Evolutionary conservation across 1,139 yeast genomes (phyloP).

Genomic region (Scheffersomyces quercinus): DNA sequence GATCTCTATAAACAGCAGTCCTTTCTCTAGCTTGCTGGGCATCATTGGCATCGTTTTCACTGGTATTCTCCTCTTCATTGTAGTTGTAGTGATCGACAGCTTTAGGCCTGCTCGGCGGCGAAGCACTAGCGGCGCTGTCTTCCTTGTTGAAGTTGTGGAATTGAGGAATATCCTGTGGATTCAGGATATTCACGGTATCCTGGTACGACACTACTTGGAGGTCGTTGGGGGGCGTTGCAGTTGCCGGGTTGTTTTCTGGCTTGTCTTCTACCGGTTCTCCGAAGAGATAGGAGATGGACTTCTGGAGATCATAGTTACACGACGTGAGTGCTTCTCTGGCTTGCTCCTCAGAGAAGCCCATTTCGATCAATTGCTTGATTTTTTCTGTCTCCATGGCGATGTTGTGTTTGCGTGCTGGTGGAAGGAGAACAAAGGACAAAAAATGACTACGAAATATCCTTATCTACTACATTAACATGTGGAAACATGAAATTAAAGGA

Average conservation of each 20-base stretch:
- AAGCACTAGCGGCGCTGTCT: too few species aligned
- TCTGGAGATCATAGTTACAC: constrained; percentile 49
- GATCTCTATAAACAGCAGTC: too few species aligned
- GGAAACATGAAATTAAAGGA: too few species aligned
- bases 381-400: constrained; percentile 8
- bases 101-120: too few species aligned
- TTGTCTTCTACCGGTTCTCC: constrained; percentile 32
- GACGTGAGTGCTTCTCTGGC: constrained; percentile 42
- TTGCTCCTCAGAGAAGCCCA: constrained; percentile 59
- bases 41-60: too few species aligned
- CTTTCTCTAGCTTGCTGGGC: too few species aligned
- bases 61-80: too few species aligned
- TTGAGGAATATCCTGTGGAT: constrained; percentile 10
- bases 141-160: constrained; percentile 1
- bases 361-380: constrained; percentile 45
- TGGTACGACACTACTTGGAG: background rate
- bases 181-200: constrained; percentile 11
- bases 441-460: too few species aligned
- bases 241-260: background rate
- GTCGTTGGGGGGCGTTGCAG: background rate
- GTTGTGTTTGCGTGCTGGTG: too few species aligned
- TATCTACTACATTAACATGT: too few species aligned
- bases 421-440: too few species aligned
- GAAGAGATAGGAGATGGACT: constrained; percentile 56
- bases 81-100: too few species aligned